phyloP scores from a whole-genome alignment of 192 early-diverging fungal genomes.

The Entomortierella parvispora region DNA sequence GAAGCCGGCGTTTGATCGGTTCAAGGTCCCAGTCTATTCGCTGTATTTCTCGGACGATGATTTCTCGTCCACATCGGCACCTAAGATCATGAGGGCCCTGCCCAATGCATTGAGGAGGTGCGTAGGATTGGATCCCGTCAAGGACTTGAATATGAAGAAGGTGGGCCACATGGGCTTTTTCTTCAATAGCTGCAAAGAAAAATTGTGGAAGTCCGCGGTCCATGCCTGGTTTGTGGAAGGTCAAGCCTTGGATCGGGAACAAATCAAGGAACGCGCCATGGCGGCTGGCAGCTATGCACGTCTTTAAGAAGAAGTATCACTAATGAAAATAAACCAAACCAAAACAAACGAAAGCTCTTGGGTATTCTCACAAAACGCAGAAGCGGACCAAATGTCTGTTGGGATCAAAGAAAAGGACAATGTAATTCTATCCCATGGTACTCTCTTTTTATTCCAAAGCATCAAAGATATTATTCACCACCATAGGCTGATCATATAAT shows the following conservation, averaged over 20 bases:
- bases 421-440: too few species aligned
- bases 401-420: too few species aligned
- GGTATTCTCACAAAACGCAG: too few species aligned
- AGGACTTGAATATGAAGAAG: slow-evolving; percentile 52
- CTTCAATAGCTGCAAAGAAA: slow-evolving; percentile 43
- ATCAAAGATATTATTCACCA: background rate
- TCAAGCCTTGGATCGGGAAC: slow-evolving; percentile 27
- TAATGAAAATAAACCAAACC: slow-evolving; percentile 7
- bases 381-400: too few species aligned
- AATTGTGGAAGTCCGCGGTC: slow-evolving; percentile 41
- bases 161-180: slow-evolving; percentile 52
- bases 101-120: slow-evolving; percentile 33
- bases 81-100: slow-evolving; percentile 25
- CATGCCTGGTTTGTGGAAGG: slow-evolving; percentile 38
- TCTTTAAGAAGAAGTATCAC: slow-evolving; percentile 3
- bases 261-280: slow-evolving; percentile 23
- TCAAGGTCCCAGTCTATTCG: slow-evolving; percentile 45
- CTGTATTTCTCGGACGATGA: slow-evolving; percentile 49
- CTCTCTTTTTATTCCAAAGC: background rate
- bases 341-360: too few species aligned
- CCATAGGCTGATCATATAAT: slow-evolving; percentile 11
- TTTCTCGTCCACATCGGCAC: slow-evolving; percentile 30
- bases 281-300: slow-evolving; percentile 32
- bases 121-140: slow-evolving; percentile 29
- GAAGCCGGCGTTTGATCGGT: slow-evolving; percentile 46